phyloP scores from a whole-genome alignment of 208 protist species.

The Leishmania aethiopica region DNA sequence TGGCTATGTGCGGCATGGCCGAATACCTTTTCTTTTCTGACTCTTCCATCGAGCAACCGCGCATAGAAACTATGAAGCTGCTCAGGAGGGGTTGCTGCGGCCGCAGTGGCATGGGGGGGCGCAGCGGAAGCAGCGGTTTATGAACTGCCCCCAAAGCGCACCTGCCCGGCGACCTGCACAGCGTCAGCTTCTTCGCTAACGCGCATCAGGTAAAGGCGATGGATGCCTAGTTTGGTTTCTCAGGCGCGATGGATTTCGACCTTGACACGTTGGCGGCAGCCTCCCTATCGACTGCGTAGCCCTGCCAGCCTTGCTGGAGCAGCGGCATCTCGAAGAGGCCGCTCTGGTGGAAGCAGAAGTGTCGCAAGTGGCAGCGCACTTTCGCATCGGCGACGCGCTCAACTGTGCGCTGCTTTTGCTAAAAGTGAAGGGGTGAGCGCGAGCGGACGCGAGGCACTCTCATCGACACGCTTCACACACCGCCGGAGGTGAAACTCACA shows the following conservation, averaged over 20 bases:
- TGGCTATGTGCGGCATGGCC: slow-evolving; percentile 42
- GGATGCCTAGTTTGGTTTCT: slow-evolving; percentile 44
- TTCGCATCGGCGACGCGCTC: not conserved
- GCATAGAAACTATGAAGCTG: slow-evolving; percentile 40
- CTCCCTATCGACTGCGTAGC: slow-evolving; percentile 41
- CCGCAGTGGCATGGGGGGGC: slow-evolving; percentile 28
- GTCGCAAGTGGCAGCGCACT: not conserved
- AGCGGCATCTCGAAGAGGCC: not conserved
- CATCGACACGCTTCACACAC: not conserved
- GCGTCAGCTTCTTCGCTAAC: slow-evolving; percentile 41
- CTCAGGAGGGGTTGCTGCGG: slow-evolving; percentile 33
- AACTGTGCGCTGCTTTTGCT: not conserved
- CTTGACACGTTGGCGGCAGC: slow-evolving; percentile 38
- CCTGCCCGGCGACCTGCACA: slow-evolving; percentile 45
- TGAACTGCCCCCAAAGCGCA: slow-evolving; percentile 41
- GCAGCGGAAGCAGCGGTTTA: slow-evolving; percentile 44
- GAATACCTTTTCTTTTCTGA: slow-evolving; percentile 44
- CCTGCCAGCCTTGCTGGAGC: slow-evolving; percentile 28
- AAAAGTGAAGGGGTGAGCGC: not conserved
- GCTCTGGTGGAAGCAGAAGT: not conserved
- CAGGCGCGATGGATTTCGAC: slow-evolving; percentile 42
- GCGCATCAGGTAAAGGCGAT: slow-evolving; percentile 33
- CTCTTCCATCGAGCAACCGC: slow-evolving; percentile 30
- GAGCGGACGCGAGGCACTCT: too few relatives aligned
- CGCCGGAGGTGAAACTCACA: not conserved